Evolutionary conservation across 805 yeast genomes (phyloP).

Genomic region (Komagataella ulmi): DNA sequence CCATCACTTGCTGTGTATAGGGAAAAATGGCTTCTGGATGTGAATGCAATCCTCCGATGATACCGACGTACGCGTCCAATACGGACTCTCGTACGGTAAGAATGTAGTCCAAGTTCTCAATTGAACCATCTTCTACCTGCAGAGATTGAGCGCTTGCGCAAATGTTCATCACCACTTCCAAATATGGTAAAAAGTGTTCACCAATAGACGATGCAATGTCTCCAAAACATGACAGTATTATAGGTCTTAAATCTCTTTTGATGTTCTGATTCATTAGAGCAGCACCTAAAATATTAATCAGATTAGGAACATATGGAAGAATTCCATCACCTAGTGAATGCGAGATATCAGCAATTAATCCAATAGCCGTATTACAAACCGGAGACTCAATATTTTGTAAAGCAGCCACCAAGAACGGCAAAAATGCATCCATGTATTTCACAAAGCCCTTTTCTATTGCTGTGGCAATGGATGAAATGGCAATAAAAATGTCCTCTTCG

Average conservation of each 20-base stretch:
- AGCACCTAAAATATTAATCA: conserved; percentile 74
- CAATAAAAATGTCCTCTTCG: conserved; percentile 91
- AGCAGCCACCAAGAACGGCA: conserved; percentile 73
- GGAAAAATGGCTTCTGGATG: conserved; percentile 52
- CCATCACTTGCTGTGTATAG: conserved; percentile 58
- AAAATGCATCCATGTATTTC: conserved; percentile 67
- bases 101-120: conserved; percentile 70
- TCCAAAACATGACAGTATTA: conserved; percentile 86
- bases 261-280: conserved; percentile 55
- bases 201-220: conserved; percentile 91
- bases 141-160: conserved; percentile 53
- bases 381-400: conserved; percentile 74
- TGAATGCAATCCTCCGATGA: conserved; percentile 77
- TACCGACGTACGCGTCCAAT: conserved; percentile 92
- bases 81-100: conserved; percentile 69
- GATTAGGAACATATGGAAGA: conserved; percentile 60
- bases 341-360: conserved; percentile 87
- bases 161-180: conserved; percentile 68
- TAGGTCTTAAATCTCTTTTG: conserved; percentile 73
- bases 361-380: conserved; percentile 82
- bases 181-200: conserved; percentile 57
- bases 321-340: conserved; percentile 73
- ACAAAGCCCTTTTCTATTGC: conserved; percentile 62
- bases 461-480: conserved; percentile 80
- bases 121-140: conserved; percentile 50